phyloP scores from a whole-genome alignment of 2,329 filamentous ascomycete genomes.

The Coniochaeta pulveracea region DNA sequence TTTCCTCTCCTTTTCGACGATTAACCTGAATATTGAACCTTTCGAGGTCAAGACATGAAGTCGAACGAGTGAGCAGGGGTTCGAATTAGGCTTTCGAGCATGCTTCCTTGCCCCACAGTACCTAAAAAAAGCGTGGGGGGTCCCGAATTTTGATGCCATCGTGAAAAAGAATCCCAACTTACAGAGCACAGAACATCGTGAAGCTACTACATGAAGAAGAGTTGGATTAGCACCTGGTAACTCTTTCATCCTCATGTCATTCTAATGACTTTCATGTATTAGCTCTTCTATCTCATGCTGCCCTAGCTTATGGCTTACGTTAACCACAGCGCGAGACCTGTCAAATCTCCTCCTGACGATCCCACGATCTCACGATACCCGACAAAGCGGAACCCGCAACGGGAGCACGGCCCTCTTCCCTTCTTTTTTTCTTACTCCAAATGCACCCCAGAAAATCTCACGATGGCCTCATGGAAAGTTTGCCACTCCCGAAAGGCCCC shows the following conservation, averaged over 20 bases:
- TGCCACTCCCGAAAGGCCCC: too few relatives aligned
- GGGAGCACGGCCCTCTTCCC: too few relatives aligned
- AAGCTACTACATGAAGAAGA: background rate
- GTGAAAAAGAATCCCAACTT: background rate
- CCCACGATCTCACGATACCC: constrained; percentile 4
- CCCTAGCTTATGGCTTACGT: background rate
- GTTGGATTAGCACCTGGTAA: background rate
- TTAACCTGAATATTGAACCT: background rate
- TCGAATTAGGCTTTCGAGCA: constrained; percentile 2
- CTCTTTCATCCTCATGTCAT: background rate
- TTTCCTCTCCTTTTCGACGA: background rate
- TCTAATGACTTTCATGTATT: background rate
- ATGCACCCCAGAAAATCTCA: too few relatives aligned
- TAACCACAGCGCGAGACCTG: background rate
- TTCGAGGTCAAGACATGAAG: background rate
- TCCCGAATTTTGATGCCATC: constrained; percentile 1
- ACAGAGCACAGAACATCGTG: background rate
- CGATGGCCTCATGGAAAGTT: too few relatives aligned
- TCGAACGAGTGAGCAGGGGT: constrained; percentile 1
- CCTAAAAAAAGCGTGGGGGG: constrained; percentile 2
- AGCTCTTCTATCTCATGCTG: too few relatives aligned
- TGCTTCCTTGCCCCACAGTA: background rate
- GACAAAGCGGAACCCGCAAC: too few relatives aligned
- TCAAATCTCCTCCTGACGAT: background rate
- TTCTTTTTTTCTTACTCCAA: too few relatives aligned